Evolutionary conservation across 2,329 filamentous ascomycete genomes (phyloP).

Genomic region (Chrysosporium keratinophilum): DNA sequence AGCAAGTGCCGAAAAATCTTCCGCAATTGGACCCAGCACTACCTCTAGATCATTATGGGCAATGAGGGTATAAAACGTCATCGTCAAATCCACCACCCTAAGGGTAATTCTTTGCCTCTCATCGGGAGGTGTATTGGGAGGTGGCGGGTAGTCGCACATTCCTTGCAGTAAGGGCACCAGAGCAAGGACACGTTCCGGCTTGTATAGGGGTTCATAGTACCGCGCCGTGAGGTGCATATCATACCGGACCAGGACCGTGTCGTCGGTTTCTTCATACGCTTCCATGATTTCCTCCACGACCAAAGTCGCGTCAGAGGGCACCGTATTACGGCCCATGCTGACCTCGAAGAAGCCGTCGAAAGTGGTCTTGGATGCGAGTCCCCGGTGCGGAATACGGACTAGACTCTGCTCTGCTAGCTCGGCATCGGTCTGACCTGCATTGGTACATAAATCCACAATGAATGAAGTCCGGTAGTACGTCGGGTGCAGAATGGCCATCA

Average conservation of each 20-base stretch:
- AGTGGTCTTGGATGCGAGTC: not conserved
- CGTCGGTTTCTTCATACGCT: not conserved
- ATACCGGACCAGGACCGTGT: not conserved
- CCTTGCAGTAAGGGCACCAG: not conserved
- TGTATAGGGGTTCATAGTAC: not conserved
- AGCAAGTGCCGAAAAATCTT: not conserved
- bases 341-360: conserved; percentile 1
- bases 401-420: not conserved
- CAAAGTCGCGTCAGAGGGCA: not conserved
- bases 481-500: conserved; percentile 2
- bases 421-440: not conserved
- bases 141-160: not conserved
- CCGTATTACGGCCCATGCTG: not conserved
- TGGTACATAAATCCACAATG: not conserved
- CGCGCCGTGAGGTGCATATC: not conserved
- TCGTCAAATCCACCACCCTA: not conserved
- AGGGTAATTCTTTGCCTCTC: not conserved
- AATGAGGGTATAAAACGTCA: not conserved
- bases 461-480: not conserved
- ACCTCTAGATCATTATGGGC: not conserved
- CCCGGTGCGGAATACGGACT: not conserved
- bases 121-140: not conserved
- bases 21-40: not conserved
- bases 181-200: not conserved
- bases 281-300: not conserved